Evolutionary conservation across 2,329 filamentous ascomycete species (phyloP).

Genomic region (Microascus cirrosus): DNA sequence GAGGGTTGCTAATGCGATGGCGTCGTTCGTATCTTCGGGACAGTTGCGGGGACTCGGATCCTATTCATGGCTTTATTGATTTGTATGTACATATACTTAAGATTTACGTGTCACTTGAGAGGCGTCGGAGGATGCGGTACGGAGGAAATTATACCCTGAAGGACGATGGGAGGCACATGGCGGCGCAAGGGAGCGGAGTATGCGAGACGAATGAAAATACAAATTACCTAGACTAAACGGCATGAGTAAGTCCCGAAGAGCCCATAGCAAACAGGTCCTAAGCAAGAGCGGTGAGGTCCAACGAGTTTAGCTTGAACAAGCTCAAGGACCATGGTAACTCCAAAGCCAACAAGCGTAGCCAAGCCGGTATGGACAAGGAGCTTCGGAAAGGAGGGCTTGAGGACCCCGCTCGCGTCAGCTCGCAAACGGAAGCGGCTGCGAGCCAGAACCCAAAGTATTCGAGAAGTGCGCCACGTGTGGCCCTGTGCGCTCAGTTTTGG

Average conservation of each 20-base stretch:
- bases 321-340: too few species aligned
- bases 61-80: not conserved
- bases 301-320: too few species aligned
- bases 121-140: not conserved
- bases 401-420: too few species aligned
- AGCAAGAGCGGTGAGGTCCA: too few species aligned
- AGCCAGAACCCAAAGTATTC: too few species aligned
- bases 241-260: too few species aligned
- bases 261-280: too few species aligned
- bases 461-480: too few species aligned
- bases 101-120: not conserved
- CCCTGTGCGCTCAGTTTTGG: not conserved
- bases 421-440: too few species aligned
- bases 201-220: not conserved
- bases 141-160: not conserved
- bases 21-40: not conserved
- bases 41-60: not conserved
- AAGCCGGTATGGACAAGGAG: too few species aligned
- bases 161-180: not conserved
- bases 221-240: not conserved
- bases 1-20: not conserved
- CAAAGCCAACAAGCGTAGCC: too few species aligned
- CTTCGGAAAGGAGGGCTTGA: too few species aligned
- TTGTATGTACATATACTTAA: not conserved
- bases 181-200: not conserved